These are phyloP conservation scores for Eleusine indica DNA, from an alignment of 176 grass and related monocot species.

Conservation along the genomic window DNA sequence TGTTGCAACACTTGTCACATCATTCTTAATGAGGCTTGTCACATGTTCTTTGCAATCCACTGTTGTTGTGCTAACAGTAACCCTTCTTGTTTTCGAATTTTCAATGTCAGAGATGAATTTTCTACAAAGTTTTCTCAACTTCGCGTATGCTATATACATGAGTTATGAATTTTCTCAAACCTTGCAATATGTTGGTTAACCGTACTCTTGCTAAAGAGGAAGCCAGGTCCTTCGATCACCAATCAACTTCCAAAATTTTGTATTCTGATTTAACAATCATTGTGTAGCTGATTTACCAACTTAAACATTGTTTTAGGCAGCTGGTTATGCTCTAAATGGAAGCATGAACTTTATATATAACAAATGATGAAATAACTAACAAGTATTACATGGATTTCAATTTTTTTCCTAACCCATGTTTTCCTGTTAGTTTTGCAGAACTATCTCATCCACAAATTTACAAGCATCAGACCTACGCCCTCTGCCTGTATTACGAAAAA, in stretches of 20 bases:
- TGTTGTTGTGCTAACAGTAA: background rate
- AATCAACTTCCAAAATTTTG: background rate
- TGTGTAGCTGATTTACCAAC: background rate
- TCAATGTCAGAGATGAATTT: background rate
- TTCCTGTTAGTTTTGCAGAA: constrained; percentile 90
- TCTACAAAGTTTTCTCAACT: background rate
- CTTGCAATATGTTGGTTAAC: background rate
- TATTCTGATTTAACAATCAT: background rate
- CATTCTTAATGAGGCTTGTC: too few relatives aligned
- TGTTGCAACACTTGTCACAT: too few relatives aligned
- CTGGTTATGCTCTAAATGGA: background rate
- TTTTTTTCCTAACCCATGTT: constrained; percentile 52
- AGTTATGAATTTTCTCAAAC: background rate
- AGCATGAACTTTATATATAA: background rate
- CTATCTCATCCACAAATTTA: constrained; percentile 58
- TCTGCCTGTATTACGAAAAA: constrained; percentile 64
- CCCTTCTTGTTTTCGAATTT: background rate
- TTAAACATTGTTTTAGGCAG: constrained; percentile 1
- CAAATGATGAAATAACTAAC: background rate
- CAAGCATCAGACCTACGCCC: constrained; percentile 72
- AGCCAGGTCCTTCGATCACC: background rate
- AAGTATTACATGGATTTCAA: background rate
- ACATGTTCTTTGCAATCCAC: too few relatives aligned
- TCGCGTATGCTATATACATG: background rate
- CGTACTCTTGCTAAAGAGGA: background rate